These are phyloP conservation scores for Rutstroemia sp. DNA, from an alignment of 2,329 filamentous ascomycete species.

Conservation along the genomic window DNA sequence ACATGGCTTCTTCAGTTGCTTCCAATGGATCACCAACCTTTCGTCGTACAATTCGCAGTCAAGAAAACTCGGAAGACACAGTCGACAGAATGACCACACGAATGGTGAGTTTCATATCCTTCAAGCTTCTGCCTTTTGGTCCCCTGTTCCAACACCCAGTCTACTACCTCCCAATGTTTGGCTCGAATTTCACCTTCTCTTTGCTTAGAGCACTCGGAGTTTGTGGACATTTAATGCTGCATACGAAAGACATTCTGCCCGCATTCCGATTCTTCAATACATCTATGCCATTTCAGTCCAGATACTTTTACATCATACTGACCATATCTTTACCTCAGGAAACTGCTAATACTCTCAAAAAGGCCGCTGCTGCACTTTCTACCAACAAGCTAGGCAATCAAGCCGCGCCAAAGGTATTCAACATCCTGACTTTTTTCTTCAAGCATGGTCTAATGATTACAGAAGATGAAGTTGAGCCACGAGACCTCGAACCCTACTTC, in stretches of 20 bases:
- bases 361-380: slow-evolving; percentile 37
- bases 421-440: not conserved
- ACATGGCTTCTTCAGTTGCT: slow-evolving; percentile 15
- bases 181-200: not conserved
- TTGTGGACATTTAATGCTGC: not conserved
- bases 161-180: not conserved
- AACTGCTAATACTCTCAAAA: slow-evolving; percentile 24
- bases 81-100: slow-evolving; percentile 17
- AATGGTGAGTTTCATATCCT: slow-evolving; percentile 2
- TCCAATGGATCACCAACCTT: slow-evolving; percentile 37
- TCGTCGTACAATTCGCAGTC: slow-evolving; percentile 32
- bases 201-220: not conserved
- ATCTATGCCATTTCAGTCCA: slow-evolving; percentile 2
- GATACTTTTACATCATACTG: slow-evolving; percentile 11
- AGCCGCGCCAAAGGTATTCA: slow-evolving; percentile 42
- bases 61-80: slow-evolving; percentile 30
- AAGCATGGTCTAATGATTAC: slow-evolving; percentile 26
- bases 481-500: slow-evolving; percentile 24
- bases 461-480: slow-evolving; percentile 43
- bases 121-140: not conserved
- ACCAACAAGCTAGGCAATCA: slow-evolving; percentile 51
- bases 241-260: not conserved
- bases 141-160: not conserved
- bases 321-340: slow-evolving; percentile 16
- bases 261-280: not conserved